Base-by-base conservation (phyloP, 2,329 filamentous ascomycete species). In the Penicillium sp. region DNA sequence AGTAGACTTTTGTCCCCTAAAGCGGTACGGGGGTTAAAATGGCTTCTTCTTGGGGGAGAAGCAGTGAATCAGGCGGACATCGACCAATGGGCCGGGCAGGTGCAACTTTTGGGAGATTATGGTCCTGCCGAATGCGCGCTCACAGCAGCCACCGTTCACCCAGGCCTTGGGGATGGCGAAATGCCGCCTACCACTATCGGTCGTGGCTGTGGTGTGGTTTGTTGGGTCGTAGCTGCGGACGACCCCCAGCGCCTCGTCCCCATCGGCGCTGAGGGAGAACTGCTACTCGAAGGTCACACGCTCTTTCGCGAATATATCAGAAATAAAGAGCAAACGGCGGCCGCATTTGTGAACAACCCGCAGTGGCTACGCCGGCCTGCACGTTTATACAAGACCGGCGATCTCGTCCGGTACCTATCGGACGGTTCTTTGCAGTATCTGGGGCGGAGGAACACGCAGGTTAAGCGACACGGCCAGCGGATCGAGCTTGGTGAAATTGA, bases 401-500 rank as follows among this genome's bases (percentile, higher is more conserved):
- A 70, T 51, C 52, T 70, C 15, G 62, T 59, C 0, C 52, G 54
- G n/a, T 66, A 64, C 44, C 48, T 57, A 21, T 26, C 49, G 3
- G 58, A 64, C 40, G 65, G 66, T 2, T 58, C 52, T 2, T 47
- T 68, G 13, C 43, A 52, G n/a, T 46, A 32, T 15, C 32, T 66
- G 6, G 63, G 63, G 5, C 58, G 65, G 7, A 66, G 59, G 26
- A 65, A 68, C 52, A 59, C 54, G 3, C 66, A 68, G 45, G 55
- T 64, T n/a, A 68, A 68, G 42, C 23, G 67, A 21, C 61, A 56
- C 13, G 66, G 65, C 8, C 62, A 66, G 30, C 49, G 65, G 13
- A 52, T 68, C 7, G 65, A 68, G 48, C 51, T 67, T 2, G 58
- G 55, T 1, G 66, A 68, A 44, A 55, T 68, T 26, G 64, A 68